Evolutionary conservation across 2,329 filamentous ascomycete genomes (phyloP), one percentile per base, ranked within the genome.

Genomic region (Aspergillus flavus): DNA sequence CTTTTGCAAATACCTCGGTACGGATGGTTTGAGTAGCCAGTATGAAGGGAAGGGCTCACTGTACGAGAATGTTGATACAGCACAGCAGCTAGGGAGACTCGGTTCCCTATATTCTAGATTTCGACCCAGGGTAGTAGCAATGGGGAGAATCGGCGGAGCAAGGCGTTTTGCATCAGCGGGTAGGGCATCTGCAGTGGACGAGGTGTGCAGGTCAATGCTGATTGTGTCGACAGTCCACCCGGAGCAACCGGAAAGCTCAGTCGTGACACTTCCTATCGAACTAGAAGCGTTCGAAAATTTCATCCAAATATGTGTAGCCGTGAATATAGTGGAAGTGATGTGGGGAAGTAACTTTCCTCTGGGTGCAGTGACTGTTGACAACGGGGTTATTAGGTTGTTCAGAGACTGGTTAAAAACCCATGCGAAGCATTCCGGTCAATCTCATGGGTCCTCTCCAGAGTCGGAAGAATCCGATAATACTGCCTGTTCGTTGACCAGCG

Each of bases 241-340:
- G 34, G 48, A 55, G 2, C 36, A 62, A 30, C 11, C 48, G 23
- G 2, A 53, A 3, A 32, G 50, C n/a, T 19, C 58, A 30, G 32
- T 81, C 9, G 85, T 89, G 1, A 84, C 80, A 16, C 85, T 91
- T 63, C 85, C 85, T 10, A 74, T 94, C 48, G 81, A 82, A 53
- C 80, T 95, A 1, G 91, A 94, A 67, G 84, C 85, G 1, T 84
- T 87, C 65, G 91, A 93, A 76, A 79, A 88, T 21, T 94, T 94
- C 73, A 88, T 89, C 1, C 91, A 95, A 76, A 83, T 95, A 12
- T 90, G 89, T 72, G 85, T 87, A 6, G 82, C 87, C 28, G 86
- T 86, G 9, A 91, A 89, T 71, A 77, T 96, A 43, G 88, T 92
- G 64, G 89, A 89, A 72, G 80, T 87, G 34, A 86, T 88, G 1